phyloP scores from a whole-genome alignment of 2,329 filamentous ascomycete genomes.

The Didymella keratinophila region DNA sequence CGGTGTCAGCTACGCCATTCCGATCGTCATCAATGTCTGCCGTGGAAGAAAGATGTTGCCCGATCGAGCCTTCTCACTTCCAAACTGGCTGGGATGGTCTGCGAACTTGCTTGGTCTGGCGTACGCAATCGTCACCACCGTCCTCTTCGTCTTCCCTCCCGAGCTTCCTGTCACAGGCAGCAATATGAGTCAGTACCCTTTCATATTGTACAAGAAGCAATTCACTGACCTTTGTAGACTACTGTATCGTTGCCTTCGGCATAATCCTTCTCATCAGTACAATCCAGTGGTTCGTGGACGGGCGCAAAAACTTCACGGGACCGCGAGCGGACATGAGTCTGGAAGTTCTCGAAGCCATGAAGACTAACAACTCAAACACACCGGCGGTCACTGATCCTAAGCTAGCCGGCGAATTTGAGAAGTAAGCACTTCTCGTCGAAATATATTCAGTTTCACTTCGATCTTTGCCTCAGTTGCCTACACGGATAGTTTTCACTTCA shows the following conservation, averaged over 20 bases:
- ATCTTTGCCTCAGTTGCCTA: neutral
- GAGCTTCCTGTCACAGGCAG: slow-evolving; percentile 67
- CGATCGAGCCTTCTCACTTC: slow-evolving; percentile 64
- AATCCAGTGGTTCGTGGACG: slow-evolving; percentile 67
- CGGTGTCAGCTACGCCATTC: slow-evolving; percentile 76
- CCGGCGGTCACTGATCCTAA: slow-evolving; percentile 65
- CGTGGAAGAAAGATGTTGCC: slow-evolving; percentile 72
- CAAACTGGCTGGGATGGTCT: slow-evolving; percentile 64
- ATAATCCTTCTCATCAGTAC: slow-evolving; percentile 65
- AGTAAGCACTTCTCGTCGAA: neutral
- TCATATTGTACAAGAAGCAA: neutral
- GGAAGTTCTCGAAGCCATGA: slow-evolving; percentile 51
- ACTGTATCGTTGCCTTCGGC: slow-evolving; percentile 65
- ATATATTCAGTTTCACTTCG: neutral
- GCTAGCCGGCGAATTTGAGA: neutral
- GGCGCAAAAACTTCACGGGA: slow-evolving; percentile 67
- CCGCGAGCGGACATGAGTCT: slow-evolving; percentile 53
- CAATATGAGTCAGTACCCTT: slow-evolving; percentile 69
- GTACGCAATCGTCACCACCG: slow-evolving; percentile 74
- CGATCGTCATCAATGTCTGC: slow-evolving; percentile 72
- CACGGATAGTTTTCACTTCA: neutral
- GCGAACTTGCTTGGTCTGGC: slow-evolving; percentile 67
- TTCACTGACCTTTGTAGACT: slow-evolving; percentile 46
- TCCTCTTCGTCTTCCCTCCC: slow-evolving; percentile 78
- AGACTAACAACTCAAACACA: slow-evolving; percentile 28